These are phyloP conservation scores for Phialophora chinensis DNA, from an alignment of 2,329 filamentous ascomycete species.

Conservation along the genomic window DNA sequence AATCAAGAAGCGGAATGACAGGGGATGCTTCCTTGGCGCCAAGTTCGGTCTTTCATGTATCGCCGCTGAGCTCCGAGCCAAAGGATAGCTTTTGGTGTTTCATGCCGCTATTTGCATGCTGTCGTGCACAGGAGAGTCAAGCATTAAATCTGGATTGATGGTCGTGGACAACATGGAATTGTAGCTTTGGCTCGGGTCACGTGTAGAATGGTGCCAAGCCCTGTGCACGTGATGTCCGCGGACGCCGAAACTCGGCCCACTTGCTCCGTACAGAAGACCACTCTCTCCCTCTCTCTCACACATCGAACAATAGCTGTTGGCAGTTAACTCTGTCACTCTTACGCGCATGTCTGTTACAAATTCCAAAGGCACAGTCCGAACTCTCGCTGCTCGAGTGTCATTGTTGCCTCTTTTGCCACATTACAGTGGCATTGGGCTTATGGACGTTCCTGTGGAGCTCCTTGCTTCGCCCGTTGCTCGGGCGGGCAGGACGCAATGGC, in stretches of 20 bases:
- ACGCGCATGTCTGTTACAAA: not conserved
- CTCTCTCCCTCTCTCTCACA: not conserved
- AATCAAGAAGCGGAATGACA: slow-evolving; percentile 1
- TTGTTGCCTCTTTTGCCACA: not conserved
- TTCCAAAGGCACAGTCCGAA: not conserved
- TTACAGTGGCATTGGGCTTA: not conserved
- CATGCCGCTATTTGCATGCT: not conserved
- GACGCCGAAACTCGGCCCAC: not conserved
- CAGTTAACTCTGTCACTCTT: not conserved
- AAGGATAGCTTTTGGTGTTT: not conserved
- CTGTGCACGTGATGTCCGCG: not conserved
- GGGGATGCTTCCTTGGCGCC: not conserved
- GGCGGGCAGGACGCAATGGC: not conserved
- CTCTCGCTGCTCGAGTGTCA: not conserved
- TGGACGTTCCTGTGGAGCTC: not conserved
- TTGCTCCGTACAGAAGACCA: not conserved
- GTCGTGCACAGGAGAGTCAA: not conserved
- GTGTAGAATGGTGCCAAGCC: not conserved
- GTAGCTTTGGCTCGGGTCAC: not conserved
- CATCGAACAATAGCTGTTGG: not conserved
- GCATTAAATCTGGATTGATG: not conserved
- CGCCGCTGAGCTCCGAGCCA: not conserved
- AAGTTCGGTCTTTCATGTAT: slow-evolving; percentile 2
- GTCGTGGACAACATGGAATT: not conserved
- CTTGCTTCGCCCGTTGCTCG: not conserved